phyloP scores from a whole-genome alignment of 2,329 filamentous ascomycete genomes.

The Setomelanomma holmii region DNA sequence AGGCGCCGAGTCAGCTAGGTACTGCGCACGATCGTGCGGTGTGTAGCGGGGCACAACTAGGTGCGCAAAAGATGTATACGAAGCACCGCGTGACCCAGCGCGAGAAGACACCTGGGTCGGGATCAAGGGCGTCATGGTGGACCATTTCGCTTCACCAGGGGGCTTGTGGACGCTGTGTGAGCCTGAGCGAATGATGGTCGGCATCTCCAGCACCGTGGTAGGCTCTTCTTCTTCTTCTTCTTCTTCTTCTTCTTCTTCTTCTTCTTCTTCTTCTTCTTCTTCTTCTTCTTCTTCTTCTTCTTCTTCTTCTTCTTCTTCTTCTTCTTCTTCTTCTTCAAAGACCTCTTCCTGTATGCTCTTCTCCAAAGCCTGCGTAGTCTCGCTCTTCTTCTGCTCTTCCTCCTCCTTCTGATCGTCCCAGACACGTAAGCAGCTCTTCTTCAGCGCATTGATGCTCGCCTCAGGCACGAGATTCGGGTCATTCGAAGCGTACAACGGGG shows the following conservation, averaged over 20 bases:
- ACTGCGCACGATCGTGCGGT: constrained; percentile 26
- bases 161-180: background rate
- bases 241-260: constrained; percentile 4
- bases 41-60: constrained; percentile 12
- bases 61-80: constrained; percentile 1
- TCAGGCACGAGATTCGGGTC: constrained; percentile 13
- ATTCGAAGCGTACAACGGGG: constrained; percentile 14
- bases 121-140: background rate
- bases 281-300: constrained; percentile 6
- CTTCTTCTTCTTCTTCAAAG: background rate
- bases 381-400: constrained; percentile 4
- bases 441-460: constrained; percentile 17
- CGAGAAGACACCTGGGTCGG: constrained; percentile 3
- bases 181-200: background rate
- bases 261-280: constrained; percentile 3
- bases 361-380: background rate
- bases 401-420: constrained; percentile 10
- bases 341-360: background rate
- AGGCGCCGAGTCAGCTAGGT: constrained; percentile 35
- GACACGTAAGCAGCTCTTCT: constrained; percentile 7
- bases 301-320: constrained; percentile 3
- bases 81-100: background rate
- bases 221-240: constrained; percentile 4
- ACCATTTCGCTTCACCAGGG: background rate
- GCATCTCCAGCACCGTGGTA: background rate